These are phyloP conservation scores for Tetrastigma voinierianum DNA, from an alignment of 164 flowering plant species.

Conservation along the genomic window DNA sequence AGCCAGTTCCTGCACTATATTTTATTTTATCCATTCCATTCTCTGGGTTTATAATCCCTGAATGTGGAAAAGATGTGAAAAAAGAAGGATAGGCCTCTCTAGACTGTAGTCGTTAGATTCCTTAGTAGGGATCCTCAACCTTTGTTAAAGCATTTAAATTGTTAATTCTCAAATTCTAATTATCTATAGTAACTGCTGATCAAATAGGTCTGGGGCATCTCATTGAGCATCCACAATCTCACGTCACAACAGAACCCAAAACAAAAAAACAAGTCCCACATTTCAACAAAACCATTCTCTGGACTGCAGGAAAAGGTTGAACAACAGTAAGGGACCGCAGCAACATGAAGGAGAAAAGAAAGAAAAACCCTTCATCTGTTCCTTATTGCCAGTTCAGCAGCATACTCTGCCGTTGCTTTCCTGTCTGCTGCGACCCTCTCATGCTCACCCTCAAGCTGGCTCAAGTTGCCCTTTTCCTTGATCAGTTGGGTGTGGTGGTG, in stretches of 20 bases:
- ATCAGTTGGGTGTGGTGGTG: constrained; percentile 90
- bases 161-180: constrained; percentile 7
- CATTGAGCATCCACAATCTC: constrained; percentile 15
- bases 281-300: constrained; percentile 14
- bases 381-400: constrained; percentile 31
- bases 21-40: no score
- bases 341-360: constrained; percentile 5
- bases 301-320: constrained; percentile 8
- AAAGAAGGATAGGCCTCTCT: no score
- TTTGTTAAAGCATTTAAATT: no score
- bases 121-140: background rate
- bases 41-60: no score
- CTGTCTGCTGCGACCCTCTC: constrained; percentile 22
- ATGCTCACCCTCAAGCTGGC: constrained; percentile 71
- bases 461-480: constrained; percentile 88
- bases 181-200: constrained; percentile 5
- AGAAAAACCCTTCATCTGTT: background rate
- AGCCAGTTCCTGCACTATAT: no score
- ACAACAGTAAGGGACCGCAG: background rate
- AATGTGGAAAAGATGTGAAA: no score
- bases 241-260: constrained; percentile 11
- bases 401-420: constrained; percentile 20
- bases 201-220: constrained; percentile 18
- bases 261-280: constrained; percentile 11
- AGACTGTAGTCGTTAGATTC: background rate